A percentile compares a stretch with the other conserved stretches of the same genome.
These are phyloP conservation scores for Boeremia exigua DNA, from an alignment of 2,329 filamentous ascomycete species.

Conservation along the genomic window DNA sequence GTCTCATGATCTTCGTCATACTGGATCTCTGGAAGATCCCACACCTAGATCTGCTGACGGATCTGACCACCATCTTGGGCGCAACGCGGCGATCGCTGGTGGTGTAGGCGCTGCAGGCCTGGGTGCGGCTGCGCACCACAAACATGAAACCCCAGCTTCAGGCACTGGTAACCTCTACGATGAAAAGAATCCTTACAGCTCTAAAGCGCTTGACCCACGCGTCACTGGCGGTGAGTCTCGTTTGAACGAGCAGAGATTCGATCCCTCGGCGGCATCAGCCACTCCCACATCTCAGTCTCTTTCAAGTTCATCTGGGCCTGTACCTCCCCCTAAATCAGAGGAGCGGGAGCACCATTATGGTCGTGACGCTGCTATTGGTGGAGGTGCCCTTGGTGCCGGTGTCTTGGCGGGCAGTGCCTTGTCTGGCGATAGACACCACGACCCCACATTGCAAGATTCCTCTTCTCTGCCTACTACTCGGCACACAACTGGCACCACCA, in stretches of 20 bases:
- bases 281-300: constrained; percentile 14
- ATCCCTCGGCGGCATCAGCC: constrained; percentile 21
- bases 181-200: constrained; percentile 34
- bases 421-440: constrained; percentile 28
- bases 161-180: constrained; percentile 20
- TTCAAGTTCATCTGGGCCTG: constrained; percentile 16
- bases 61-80: constrained; percentile 32
- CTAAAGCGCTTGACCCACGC: constrained; percentile 37
- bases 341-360: constrained; percentile 31
- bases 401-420: constrained; percentile 27
- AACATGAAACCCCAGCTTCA: constrained; percentile 20
- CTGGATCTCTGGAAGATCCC: constrained; percentile 31
- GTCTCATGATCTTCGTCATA: constrained; percentile 32
- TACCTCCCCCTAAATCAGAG: constrained; percentile 11
- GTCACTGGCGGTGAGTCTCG: constrained; percentile 25
- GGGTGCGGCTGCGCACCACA: constrained; percentile 23
- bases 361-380: constrained; percentile 38
- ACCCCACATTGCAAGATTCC: not conserved
- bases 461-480: constrained; percentile 8
- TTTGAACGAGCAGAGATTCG: constrained; percentile 29
- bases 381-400: constrained; percentile 37
- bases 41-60: constrained; percentile 18
- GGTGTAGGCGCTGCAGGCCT: constrained; percentile 33
- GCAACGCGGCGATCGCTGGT: constrained; percentile 36
- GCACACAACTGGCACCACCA: constrained; percentile 8